Conservation (phyloP, 768 basidiomycete genomes). For the Mrakia hoshinonis region DNA sequence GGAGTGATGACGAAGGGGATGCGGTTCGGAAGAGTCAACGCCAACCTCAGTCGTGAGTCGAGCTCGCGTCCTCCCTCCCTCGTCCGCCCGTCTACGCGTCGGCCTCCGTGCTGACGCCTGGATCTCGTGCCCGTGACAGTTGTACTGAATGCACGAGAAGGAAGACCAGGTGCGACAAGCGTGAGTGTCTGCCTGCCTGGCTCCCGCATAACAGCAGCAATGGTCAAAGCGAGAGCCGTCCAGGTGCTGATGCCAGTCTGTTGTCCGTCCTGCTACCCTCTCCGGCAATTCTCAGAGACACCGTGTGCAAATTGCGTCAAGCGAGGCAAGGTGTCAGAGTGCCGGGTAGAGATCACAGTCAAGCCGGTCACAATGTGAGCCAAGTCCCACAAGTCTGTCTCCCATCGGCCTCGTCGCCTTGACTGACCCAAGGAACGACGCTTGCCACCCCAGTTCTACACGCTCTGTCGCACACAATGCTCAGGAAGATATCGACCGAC, state of each 20-base stretch:
- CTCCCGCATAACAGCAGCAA: not conserved
- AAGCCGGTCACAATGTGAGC: constrained; percentile 17
- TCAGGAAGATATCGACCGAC: not conserved
- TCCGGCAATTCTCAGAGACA: not conserved
- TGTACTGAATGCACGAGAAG: not conserved
- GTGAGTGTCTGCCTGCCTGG: not conserved
- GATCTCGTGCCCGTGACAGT: too few relatives aligned
- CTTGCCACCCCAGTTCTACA: not conserved
- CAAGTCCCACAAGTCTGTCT: too few relatives aligned
- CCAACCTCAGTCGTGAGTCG: not conserved
- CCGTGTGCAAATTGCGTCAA: constrained; percentile 17
- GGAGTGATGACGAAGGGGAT: constrained; percentile 5
- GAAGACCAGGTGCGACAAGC: not conserved
- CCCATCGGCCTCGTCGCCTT: not conserved
- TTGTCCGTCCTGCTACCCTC: not conserved
- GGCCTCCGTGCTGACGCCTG: too few relatives aligned
- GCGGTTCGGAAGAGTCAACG: not conserved
- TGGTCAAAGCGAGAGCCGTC: not conserved
- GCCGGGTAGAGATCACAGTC: constrained; percentile 24
- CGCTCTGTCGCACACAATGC: not conserved
- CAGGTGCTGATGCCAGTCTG: not conserved
- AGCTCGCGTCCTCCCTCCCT: not conserved
- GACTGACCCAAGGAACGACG: too few relatives aligned
- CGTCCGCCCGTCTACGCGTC: too few relatives aligned
- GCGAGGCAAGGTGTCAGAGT: constrained; percentile 19